A percentile compares a stretch with the other conserved stretches of the same genome.
phyloP scores from a whole-genome alignment of 1,284 basidiomycete species.

The Boletus semigastroideus region DNA sequence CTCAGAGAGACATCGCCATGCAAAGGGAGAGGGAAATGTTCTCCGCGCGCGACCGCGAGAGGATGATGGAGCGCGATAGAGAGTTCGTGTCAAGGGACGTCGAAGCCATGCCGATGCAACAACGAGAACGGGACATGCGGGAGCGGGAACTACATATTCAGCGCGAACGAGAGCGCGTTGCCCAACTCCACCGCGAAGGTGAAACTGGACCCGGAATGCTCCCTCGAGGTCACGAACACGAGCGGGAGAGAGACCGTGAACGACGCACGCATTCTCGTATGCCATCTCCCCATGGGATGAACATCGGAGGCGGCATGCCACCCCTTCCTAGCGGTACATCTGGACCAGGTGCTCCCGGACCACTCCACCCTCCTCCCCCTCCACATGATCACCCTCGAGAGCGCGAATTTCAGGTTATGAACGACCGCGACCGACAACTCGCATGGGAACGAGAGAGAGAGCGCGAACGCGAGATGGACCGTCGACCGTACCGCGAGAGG shows the following conservation, averaged over 20 bases:
- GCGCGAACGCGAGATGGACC: slow-evolving; percentile 29
- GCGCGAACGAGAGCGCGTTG: slow-evolving; percentile 31
- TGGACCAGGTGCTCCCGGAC: slow-evolving; percentile 24
- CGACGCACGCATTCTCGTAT: slow-evolving; percentile 28
- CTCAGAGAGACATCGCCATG: slow-evolving; percentile 23
- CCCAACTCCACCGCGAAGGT: slow-evolving; percentile 27
- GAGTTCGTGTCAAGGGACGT: slow-evolving; percentile 22
- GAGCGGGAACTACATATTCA: slow-evolving; percentile 30
- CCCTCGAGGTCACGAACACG: slow-evolving; percentile 26
- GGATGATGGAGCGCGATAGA: slow-evolving; percentile 26
- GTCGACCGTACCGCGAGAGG: slow-evolving; percentile 29
- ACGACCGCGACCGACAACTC: slow-evolving; percentile 29
- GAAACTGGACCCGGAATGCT: slow-evolving; percentile 29
- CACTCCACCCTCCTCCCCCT: slow-evolving; percentile 18
- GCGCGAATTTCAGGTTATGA: slow-evolving; percentile 23
- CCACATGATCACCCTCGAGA: slow-evolving; percentile 27
- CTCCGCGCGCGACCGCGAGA: slow-evolving; percentile 22
- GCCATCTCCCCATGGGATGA: slow-evolving; percentile 25
- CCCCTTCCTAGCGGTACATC: slow-evolving; percentile 6
- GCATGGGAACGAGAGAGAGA: slow-evolving; percentile 31
- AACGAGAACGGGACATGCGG: slow-evolving; percentile 25
- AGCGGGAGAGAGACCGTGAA: slow-evolving; percentile 31
- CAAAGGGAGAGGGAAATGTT: slow-evolving; percentile 26
- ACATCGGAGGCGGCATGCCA: slow-evolving; percentile 11
- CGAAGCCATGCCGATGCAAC: slow-evolving; percentile 18